Conservation (phyloP, 2,329 filamentous ascomycete species). For the Botrytis elliptica region DNA sequence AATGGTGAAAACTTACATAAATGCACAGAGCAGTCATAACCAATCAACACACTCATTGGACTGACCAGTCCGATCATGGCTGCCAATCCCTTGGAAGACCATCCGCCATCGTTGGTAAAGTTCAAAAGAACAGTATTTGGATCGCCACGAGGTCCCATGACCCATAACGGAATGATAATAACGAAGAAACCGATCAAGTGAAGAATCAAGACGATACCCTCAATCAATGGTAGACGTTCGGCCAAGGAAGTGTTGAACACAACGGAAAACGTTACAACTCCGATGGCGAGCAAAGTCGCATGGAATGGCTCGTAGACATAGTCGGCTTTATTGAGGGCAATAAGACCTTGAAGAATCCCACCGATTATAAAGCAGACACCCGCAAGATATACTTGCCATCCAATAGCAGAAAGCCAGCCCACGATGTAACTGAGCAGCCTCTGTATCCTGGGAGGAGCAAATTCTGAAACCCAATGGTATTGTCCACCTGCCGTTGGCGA, state of each 20-base stretch:
- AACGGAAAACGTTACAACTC: slow-evolving; percentile 43
- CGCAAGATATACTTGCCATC: slow-evolving; percentile 47
- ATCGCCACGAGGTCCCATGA: slow-evolving; percentile 27
- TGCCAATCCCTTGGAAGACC: slow-evolving; percentile 38
- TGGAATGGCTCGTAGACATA: slow-evolving; percentile 44
- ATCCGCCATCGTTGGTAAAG: slow-evolving; percentile 39
- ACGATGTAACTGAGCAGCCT: slow-evolving; percentile 53
- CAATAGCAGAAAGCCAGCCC: slow-evolving; percentile 48
- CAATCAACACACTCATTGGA: slow-evolving; percentile 36
- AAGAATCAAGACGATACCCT: slow-evolving; percentile 45
- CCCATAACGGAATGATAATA: slow-evolving; percentile 44
- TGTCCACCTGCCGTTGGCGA: slow-evolving; percentile 57
- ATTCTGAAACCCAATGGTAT: slow-evolving; percentile 57
- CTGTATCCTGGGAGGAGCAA: slow-evolving; percentile 48
- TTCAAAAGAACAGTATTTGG: slow-evolving; percentile 35
- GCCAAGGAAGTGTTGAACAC: slow-evolving; percentile 47
- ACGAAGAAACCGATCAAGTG: slow-evolving; percentile 48
- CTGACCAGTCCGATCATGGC: slow-evolving; percentile 42
- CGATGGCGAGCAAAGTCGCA: slow-evolving; percentile 46
- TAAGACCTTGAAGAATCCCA: slow-evolving; percentile 47
- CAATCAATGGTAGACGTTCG: slow-evolving; percentile 43
- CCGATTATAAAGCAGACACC: slow-evolving; percentile 43
- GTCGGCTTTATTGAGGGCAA: slow-evolving; percentile 38
- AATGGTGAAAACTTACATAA: slow-evolving; percentile 36
- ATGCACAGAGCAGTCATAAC: slow-evolving; percentile 36